Conservation (phyloP, 2,329 filamentous ascomycete genomes). For the Amphichorda felina region DNA sequence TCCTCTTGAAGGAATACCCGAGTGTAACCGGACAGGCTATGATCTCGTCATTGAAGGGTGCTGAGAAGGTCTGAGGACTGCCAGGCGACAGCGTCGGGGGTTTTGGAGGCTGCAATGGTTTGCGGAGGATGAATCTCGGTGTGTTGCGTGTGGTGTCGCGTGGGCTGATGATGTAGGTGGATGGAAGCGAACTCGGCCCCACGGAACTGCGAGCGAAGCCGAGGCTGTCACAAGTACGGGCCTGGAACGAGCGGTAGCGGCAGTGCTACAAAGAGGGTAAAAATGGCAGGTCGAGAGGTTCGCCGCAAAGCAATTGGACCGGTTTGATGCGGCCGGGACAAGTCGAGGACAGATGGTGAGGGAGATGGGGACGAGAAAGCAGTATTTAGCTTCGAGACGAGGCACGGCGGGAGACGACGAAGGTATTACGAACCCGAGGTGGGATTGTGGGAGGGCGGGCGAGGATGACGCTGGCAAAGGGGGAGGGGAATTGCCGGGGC, state of each 20-base stretch:
- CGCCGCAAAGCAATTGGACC: too few species aligned
- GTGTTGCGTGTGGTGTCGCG: background rate
- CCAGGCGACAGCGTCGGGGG: too few species aligned
- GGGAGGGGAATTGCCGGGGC: background rate
- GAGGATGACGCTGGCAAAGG: background rate
- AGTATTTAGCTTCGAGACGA: background rate
- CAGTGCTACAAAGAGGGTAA: background rate
- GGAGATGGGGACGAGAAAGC: background rate
- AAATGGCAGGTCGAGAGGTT: too few species aligned
- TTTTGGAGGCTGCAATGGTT: too few species aligned
- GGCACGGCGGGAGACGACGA: background rate
- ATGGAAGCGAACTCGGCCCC: background rate
- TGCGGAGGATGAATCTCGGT: too few species aligned
- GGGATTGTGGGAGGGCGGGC: background rate
- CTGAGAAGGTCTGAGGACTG: too few species aligned
- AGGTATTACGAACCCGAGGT: too few species aligned
- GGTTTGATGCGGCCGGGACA: too few species aligned
- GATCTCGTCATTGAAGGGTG: constrained; percentile 1
- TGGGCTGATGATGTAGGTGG: background rate
- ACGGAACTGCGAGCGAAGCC: background rate
- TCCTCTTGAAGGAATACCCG: too few species aligned
- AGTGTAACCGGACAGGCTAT: background rate
- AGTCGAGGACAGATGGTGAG: too few species aligned
- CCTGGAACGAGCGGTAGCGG: background rate
- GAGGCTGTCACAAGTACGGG: background rate